A percentile compares a stretch with the other conserved stretches of the same genome.
Evolutionary conservation across 176 grass and related monocot genomes (phyloP).

Genomic region (Echinochloa phyllopogon): DNA sequence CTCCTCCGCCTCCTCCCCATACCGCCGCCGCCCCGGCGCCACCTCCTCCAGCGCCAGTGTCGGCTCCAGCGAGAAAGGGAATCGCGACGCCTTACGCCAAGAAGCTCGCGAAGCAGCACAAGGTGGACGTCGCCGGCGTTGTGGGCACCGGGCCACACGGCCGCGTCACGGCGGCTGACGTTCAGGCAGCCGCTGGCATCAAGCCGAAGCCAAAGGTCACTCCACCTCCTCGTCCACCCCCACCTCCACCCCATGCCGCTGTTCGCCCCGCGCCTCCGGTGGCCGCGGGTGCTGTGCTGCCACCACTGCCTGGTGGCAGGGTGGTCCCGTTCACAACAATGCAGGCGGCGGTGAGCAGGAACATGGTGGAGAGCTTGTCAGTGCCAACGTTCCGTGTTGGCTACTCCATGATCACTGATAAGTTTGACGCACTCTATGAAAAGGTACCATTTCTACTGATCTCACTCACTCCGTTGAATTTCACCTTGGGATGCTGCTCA

Average conservation of each 20-base stretch:
- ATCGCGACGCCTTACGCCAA: slow-evolving; percentile 73
- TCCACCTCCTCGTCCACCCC: slow-evolving; percentile 26
- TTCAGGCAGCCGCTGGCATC: slow-evolving; percentile 77
- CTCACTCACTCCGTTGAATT: background rate
- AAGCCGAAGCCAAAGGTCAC: slow-evolving; percentile 46
- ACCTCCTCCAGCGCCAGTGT: slow-evolving; percentile 32
- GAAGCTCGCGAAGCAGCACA: slow-evolving; percentile 86
- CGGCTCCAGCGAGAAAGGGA: slow-evolving; percentile 44
- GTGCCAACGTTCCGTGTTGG: slow-evolving; percentile 79
- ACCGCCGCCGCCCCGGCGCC: background rate
- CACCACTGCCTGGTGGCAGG: slow-evolving; percentile 56
- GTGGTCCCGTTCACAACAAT: slow-evolving; percentile 83
- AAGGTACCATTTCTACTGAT: slow-evolving; percentile 56
- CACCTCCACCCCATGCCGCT: slow-evolving; percentile 23
- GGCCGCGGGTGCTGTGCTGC: slow-evolving; percentile 30
- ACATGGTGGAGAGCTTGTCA: slow-evolving; percentile 88
- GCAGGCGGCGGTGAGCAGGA: slow-evolving; percentile 86
- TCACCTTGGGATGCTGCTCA: background rate
- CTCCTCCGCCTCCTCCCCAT: slow-evolving; percentile 1
- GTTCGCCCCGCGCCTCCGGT: slow-evolving; percentile 11
- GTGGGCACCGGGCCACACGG: slow-evolving; percentile 64
- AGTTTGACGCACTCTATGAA: slow-evolving; percentile 73
- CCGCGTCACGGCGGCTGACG: slow-evolving; percentile 68
- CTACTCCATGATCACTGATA: slow-evolving; percentile 67
- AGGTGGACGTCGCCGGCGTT: slow-evolving; percentile 61